These are phyloP conservation scores for Kodamaea kakaduensis DNA, from an alignment of 805 yeast genomes.

Conservation along the genomic window DNA sequence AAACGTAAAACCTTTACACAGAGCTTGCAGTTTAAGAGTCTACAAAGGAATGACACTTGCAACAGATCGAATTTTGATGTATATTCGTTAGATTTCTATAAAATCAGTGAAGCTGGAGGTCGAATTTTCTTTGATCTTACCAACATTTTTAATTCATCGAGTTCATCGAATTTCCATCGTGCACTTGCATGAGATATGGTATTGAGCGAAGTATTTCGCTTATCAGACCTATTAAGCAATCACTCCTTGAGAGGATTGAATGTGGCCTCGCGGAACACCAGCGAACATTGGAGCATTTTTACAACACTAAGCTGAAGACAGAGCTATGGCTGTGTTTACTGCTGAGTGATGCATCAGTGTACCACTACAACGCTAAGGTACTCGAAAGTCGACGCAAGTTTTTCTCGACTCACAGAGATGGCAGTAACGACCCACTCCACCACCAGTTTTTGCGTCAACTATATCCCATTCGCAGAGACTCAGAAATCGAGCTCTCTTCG, in stretches of 20 bases:
- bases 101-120: too few relatives aligned
- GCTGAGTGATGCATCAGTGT: conserved; percentile 2
- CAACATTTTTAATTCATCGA: too few relatives aligned
- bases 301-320: not conserved
- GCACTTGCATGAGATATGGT: too few relatives aligned
- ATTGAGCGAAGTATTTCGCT: too few relatives aligned
- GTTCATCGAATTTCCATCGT: too few relatives aligned
- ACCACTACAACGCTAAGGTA: conserved; percentile 6
- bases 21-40: too few relatives aligned
- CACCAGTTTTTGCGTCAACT: conserved; percentile 15
- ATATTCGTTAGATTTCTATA: too few relatives aligned
- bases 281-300: not conserved
- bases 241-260: conserved; percentile 4
- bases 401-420: not conserved
- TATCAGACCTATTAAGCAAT: not conserved
- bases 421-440: conserved; percentile 5
- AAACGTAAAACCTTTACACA: too few relatives aligned
- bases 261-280: not conserved
- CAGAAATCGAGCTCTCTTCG: conserved; percentile 1
- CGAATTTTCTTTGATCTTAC: too few relatives aligned
- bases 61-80: too few relatives aligned
- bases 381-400: conserved; percentile 1
- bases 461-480: conserved; percentile 15
- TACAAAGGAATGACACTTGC: too few relatives aligned
- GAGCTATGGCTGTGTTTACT: conserved; percentile 2